A percentile compares a stretch with the other conserved stretches of the same genome.
Evolutionary conservation across 768 basidiomycete species (phyloP).

Genomic region (Leucosporidium creatinivorum): DNA sequence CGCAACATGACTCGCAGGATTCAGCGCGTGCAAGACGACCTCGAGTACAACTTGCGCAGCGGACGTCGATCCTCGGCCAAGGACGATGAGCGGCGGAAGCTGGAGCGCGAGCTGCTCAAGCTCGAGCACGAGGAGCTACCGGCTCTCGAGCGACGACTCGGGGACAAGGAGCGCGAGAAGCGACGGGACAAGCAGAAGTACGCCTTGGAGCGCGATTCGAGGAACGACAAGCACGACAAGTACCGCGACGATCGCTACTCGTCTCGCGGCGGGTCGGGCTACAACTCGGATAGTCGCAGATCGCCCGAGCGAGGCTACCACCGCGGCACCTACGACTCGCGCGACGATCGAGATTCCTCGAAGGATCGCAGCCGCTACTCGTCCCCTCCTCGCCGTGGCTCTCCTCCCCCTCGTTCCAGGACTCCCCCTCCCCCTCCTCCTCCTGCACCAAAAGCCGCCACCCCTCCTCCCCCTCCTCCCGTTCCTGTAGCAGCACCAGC

Average conservation of each 20-base stretch:
- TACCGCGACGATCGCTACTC: conserved; percentile 41
- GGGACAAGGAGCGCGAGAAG: conserved; percentile 66
- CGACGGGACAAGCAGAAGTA: conserved; percentile 72
- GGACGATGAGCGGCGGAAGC: conserved; percentile 74
- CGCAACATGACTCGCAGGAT: conserved; percentile 77
- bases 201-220: conserved; percentile 66
- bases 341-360: conserved; percentile 37
- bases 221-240: conserved; percentile 57
- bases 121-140: conserved; percentile 88
- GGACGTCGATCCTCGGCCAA: conserved; percentile 63
- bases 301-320: conserved; percentile 27
- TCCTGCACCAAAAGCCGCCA: conserved; percentile 1
- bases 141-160: conserved; percentile 75
- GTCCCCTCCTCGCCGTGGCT: conserved; percentile 47
- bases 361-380: conserved; percentile 43
- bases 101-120: conserved; percentile 77
- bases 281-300: conserved; percentile 21
- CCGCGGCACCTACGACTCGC: conserved; percentile 31
- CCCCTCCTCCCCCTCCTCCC: conserved; percentile 50
- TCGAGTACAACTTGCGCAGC: conserved; percentile 68
- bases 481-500: conserved; percentile 34
- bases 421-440: conserved; percentile 32
- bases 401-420: conserved; percentile 38
- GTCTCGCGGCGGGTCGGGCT: conserved; percentile 6
- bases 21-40: conserved; percentile 77